phyloP scores from a whole-genome alignment of 179 eudicot species.

The Heliamphora pulchella region DNA sequence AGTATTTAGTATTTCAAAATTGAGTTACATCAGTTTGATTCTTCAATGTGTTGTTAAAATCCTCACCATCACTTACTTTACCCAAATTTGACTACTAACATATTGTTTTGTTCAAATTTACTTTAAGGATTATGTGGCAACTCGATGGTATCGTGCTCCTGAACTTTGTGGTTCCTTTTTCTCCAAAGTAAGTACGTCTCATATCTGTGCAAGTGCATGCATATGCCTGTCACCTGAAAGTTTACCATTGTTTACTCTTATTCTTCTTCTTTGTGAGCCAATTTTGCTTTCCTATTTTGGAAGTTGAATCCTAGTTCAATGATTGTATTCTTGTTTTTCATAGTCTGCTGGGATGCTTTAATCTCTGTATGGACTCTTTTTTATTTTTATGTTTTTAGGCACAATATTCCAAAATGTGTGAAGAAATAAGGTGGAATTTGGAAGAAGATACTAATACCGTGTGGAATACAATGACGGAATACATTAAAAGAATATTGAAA shows the following conservation, averaged over 20 bases:
- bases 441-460: no score
- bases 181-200: constrained; percentile 46
- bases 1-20: neutral
- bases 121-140: constrained; percentile 61
- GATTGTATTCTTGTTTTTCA: neutral
- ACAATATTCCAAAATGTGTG: no score
- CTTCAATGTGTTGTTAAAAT: neutral
- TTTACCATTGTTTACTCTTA: neutral
- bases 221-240: neutral
- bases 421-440: no score
- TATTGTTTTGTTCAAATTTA: neutral
- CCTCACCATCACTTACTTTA: neutral
- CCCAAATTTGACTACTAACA: neutral
- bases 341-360: neutral
- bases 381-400: neutral
- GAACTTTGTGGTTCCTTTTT: constrained; percentile 74
- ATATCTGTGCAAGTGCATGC: neutral
- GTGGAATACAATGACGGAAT: no score
- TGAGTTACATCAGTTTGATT: neutral
- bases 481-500: no score
- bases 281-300: neutral
- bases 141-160: constrained; percentile 77
- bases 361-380: neutral
- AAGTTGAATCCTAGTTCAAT: neutral
- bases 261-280: neutral